Evolutionary conservation across 2,329 filamentous ascomycete genomes (phyloP), one percentile per base, ranked within the genome.

Genomic region (Aspergillus eucalypticola): DNA sequence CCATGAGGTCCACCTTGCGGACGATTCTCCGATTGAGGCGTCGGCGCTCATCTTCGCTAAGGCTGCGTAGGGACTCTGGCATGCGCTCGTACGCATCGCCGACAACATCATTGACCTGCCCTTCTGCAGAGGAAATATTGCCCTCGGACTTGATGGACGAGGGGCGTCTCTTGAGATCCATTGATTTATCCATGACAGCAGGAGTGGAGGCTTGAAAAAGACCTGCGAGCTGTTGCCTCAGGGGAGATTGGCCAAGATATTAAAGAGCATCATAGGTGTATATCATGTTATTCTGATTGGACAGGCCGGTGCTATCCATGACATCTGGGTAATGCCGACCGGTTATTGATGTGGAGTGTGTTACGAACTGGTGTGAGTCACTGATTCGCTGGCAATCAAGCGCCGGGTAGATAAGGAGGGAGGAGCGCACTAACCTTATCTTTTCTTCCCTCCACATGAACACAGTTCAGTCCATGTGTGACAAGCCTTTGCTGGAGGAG

Each of bases 1-100:
- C 63, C 8, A 70, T 41, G 3, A 71, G 58, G 52, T 75, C 73
- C n/a, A 75, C 60, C 61, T 73, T 74, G n/a, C 66, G 68, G 21
- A 70, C 64, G 15, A 70, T 49, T 19, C 62, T 70, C 56, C 56
- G 59, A 57, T 69, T 70, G 49, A 74, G 64, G 2, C 21, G 3
- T 5, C 58, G 44, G 4, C 70, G 48, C 19, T 74, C 72, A 25
- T 69, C 62, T 2, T 65, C 55, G 23, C 58, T 61, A 8, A 73
- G 63, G 17, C 55, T 32, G 7, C 63, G 69, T 48, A 74, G 64
- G 8, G 60, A 66, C 38, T 71, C 66, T 19, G 70, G 69, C 64
- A 70, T 64, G 3, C 67, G 68, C n/a, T 56, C 54, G 50, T 64
- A 64, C 11, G 62, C 59, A 5, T 58, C 56, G 25, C 5, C 6